Base-by-base conservation (phyloP, 257 asterid genomes). In the Asclepias syriaca region DNA sequence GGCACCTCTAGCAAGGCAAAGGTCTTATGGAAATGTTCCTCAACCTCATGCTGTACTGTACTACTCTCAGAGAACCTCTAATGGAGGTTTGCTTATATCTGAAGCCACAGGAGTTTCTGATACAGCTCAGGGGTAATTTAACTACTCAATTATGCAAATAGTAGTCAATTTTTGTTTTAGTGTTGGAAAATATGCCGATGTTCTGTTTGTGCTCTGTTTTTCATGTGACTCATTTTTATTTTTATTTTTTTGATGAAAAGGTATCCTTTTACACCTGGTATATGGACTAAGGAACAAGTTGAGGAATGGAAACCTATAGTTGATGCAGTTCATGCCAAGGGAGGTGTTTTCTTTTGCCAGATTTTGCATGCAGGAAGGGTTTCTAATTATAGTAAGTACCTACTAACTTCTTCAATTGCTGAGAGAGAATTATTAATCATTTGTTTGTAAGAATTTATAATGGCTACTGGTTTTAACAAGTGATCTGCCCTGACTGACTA, bases 1-100 rank as follows among this genome's bases (percentile, higher is more conserved):
- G 86, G 91, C 96, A 9, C 96, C 96, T 5, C 65, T 90, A 69
- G 87, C 96, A 3, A 85, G 96, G 78, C 85, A 80, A 72, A 82
- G 93, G 77, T 87, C 97, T 3, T 87, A 64, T 5, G 69, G 74
- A 51, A 81, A 85, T 45, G 77, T 40, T 29, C 96, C 96, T 27
- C 97, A 87, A 71, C 90, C 86, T 15, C 93, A 90, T 79, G 92
- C 93, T 69, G 58, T 78, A 55, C 66, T 87, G 78, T 86, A 88
- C 45, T 91, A 85, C 84, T 77, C 92, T 0, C 94, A 88, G 79
- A 85, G 96, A 81, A 79, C 92, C 65, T 69, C 75, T 50, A 93
- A 87, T 0, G 88, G 89, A 5, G 93, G 87, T 40, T 40, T 40
- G 45, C 45, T 40, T 40, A 40, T 40, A 40, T 40, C 45, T 40